A percentile compares a stretch with the other conserved stretches of the same genome.
phyloP scores from a whole-genome alignment of 805 yeast species.

The Yamadazyma sp. region DNA sequence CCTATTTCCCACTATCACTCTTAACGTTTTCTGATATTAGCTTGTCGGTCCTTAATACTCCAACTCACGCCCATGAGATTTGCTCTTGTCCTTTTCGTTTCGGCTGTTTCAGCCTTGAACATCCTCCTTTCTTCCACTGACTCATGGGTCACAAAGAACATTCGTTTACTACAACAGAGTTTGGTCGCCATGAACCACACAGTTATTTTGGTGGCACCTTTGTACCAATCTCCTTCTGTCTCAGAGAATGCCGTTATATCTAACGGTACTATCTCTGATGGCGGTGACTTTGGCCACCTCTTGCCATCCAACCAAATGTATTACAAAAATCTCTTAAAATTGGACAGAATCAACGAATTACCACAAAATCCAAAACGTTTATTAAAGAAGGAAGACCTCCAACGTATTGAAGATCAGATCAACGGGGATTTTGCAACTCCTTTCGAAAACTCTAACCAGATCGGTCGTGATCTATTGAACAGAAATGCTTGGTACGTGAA shows the following conservation, averaged over 20 bases:
- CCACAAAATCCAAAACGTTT: slow-evolving; percentile 9
- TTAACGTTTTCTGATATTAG: background rate
- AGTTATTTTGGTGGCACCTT: slow-evolving; percentile 33
- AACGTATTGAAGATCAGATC: slow-evolving; percentile 9
- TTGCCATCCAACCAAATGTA: slow-evolving; percentile 31
- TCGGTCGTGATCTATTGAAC: slow-evolving; percentile 38
- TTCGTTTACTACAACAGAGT: slow-evolving; percentile 27
- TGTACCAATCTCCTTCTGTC: slow-evolving; percentile 19
- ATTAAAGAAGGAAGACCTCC: slow-evolving; percentile 12
- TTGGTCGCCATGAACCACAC: slow-evolving; percentile 28
- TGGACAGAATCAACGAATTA: slow-evolving; percentile 8
- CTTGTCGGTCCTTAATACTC: background rate
- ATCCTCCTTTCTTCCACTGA: slow-evolving; percentile 34
- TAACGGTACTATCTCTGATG: slow-evolving; percentile 17
- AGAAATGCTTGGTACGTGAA: slow-evolving; percentile 35
- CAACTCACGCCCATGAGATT: slow-evolving; percentile 3
- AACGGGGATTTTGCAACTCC: background rate
- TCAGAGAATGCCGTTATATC: background rate
- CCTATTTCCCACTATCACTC: too few species aligned
- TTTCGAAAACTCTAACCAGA: slow-evolving; percentile 13
- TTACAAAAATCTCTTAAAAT: slow-evolving; percentile 18
- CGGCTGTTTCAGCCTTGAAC: slow-evolving; percentile 20
- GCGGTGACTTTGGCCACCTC: slow-evolving; percentile 38
- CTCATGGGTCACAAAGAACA: slow-evolving; percentile 39
- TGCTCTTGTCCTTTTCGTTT: slow-evolving; percentile 5